Percentiles rank a stretch among this genome's conserved stretches.
These are phyloP conservation scores for Aquilaria sinensis DNA, from an alignment of 345 rosid species.

Conservation along the genomic window DNA sequence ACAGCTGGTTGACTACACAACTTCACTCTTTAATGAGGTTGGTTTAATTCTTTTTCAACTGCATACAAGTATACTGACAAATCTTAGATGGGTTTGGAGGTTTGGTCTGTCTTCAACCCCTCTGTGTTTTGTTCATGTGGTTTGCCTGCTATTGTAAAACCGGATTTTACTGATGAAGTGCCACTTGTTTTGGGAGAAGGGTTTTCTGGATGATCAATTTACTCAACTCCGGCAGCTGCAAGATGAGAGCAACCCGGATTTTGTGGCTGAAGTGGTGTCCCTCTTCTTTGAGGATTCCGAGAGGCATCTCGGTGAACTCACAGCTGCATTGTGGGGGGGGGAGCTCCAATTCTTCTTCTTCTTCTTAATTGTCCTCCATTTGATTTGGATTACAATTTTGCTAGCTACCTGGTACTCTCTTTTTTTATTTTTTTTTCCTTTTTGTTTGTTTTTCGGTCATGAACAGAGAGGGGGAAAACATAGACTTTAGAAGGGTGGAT, in stretches of 20 bases:
- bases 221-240: constrained; percentile 14
- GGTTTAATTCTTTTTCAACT: background rate
- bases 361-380: background rate
- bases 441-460: background rate
- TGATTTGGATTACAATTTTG: background rate
- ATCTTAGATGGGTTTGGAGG: too few relatives aligned
- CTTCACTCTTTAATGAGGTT: constrained; percentile 51
- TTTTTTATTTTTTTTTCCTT: background rate
- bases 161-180: background rate
- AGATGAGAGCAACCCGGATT: constrained; percentile 20
- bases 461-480: constrained; percentile 6
- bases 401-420: background rate
- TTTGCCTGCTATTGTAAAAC: background rate
- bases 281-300: constrained; percentile 21
- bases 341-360: background rate
- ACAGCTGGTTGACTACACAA: constrained; percentile 39
- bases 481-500: constrained; percentile 17
- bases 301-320: constrained; percentile 15
- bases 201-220: constrained; percentile 14
- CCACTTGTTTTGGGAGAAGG: constrained; percentile 5
- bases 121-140: too few relatives aligned
- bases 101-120: too few relatives aligned
- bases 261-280: constrained; percentile 18
- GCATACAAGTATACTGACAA: too few relatives aligned
- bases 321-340: constrained; percentile 11